Evolutionary conservation across 2,329 filamentous ascomycete genomes (phyloP).

Genomic region (Colletotrichum eleusines): DNA sequence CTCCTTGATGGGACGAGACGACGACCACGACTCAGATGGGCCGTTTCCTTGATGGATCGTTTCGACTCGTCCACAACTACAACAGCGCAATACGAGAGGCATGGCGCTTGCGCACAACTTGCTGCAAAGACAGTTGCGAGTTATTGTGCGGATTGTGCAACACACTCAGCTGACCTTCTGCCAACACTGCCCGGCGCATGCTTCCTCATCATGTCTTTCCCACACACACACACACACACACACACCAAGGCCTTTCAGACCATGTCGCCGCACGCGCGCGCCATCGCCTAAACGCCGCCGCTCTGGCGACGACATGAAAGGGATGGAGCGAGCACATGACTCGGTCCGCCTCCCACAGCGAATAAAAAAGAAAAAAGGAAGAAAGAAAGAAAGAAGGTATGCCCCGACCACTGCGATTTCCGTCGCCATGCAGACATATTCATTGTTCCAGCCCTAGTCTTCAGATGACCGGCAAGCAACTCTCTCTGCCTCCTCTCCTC

Average conservation of each 20-base stretch:
- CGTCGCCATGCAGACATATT: constrained; percentile 10
- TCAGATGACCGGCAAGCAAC: constrained; percentile 14
- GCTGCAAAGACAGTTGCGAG: constrained; percentile 16
- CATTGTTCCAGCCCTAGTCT: constrained; percentile 8
- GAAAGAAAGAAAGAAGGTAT: not conserved
- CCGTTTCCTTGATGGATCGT: constrained; percentile 10
- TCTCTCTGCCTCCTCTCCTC: constrained; percentile 19
- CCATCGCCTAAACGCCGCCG: constrained; percentile 6
- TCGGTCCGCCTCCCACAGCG: constrained; percentile 21
- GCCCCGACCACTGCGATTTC: constrained; percentile 19
- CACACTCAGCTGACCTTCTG: constrained; percentile 14
- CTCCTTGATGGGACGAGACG: constrained; percentile 7
- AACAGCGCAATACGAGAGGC: constrained; percentile 10
- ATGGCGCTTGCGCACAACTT: constrained; percentile 8
- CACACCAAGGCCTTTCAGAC: constrained; percentile 8
- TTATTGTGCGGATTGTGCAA: constrained; percentile 23
- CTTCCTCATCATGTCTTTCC: constrained; percentile 7
- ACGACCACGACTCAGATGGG: not conserved
- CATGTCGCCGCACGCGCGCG: not conserved
- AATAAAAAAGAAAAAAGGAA: not conserved
- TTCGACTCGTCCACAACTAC: constrained; percentile 6
- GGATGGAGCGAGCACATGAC: constrained; percentile 28
- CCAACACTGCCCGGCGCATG: constrained; percentile 9
- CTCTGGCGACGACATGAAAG: constrained; percentile 14
- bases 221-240: not conserved